A percentile compares a stretch with the other conserved stretches of the same genome.
These are phyloP conservation scores for Bullera alba DNA, from an alignment of 768 basidiomycete genomes.

Conservation along the genomic window DNA sequence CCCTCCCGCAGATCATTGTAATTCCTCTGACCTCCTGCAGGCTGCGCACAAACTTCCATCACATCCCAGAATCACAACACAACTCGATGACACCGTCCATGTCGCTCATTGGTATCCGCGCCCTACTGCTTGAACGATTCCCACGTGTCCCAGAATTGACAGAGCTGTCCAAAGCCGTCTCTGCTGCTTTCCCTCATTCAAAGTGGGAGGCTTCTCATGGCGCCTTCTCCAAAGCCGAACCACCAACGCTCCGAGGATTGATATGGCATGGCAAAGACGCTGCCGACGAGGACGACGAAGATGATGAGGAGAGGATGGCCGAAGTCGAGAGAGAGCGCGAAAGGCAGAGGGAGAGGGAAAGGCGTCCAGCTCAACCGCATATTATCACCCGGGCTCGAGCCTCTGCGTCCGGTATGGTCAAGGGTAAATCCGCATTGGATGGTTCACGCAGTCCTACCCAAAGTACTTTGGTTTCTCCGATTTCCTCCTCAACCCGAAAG, in stretches of 20 bases:
- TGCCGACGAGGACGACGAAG: conserved; percentile 12
- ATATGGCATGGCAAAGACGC: conserved; percentile 32
- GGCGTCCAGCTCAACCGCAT: not conserved
- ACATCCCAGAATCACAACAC: conserved; percentile 26
- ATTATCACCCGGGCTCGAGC: not conserved
- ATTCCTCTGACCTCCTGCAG: conserved; percentile 5
- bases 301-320: not conserved
- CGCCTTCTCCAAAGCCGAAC: conserved; percentile 10
- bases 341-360: not conserved
- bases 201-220: conserved; percentile 24
- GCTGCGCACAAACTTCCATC: conserved; percentile 37
- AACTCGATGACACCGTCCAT: conserved; percentile 23
- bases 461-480: conserved; percentile 33
- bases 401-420: not conserved
- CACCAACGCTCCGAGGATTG: conserved; percentile 30
- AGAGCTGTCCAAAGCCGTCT: conserved; percentile 31
- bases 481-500: conserved; percentile 17
- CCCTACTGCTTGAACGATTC: conserved; percentile 32
- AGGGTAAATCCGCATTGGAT: not conserved
- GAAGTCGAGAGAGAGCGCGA: not conserved
- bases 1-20: not conserved
- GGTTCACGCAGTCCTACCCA: conserved; percentile 19
- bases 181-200: conserved; percentile 31
- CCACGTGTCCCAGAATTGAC: conserved; percentile 32
- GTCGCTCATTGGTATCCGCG: conserved; percentile 30